phyloP scores from a whole-genome alignment of 345 rosid species.

The Corymbia maculata region DNA sequence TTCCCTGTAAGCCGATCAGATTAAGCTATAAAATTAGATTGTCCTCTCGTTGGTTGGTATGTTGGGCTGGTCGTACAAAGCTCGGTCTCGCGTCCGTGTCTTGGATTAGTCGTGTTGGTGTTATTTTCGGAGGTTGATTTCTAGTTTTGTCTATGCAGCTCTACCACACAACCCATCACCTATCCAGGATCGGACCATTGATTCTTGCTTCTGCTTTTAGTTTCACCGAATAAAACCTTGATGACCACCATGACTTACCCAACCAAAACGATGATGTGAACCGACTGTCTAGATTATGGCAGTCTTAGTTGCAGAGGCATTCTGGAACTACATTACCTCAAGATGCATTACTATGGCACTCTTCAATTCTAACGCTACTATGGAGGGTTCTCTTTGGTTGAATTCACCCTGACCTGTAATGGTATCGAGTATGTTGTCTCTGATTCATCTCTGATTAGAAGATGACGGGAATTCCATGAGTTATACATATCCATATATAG shows the following conservation, averaged over 20 bases:
- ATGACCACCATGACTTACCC: no score
- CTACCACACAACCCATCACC: background rate
- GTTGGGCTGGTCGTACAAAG: background rate
- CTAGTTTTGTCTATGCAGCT: background rate
- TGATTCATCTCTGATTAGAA: accelerated
- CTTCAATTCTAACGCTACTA: background rate
- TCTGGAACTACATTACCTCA: no score
- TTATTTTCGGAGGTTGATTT: background rate
- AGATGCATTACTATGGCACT: background rate
- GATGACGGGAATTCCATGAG: no score
- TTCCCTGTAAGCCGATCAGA: background rate
- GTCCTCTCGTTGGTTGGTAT: background rate
- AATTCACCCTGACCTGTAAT: background rate
- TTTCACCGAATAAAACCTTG: no score
- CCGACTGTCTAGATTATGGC: background rate
- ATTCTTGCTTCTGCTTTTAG: background rate
- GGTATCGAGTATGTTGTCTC: background rate
- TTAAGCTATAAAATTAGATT: background rate
- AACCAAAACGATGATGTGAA: background rate
- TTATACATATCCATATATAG: no score
- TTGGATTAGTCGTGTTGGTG: background rate
- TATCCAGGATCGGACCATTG: background rate
- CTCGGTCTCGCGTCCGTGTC: background rate
- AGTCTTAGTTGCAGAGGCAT: background rate
- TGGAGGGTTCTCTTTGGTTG: background rate